phyloP scores from a whole-genome alignment of 441 rosid species.

The Erodium moschatum region DNA sequence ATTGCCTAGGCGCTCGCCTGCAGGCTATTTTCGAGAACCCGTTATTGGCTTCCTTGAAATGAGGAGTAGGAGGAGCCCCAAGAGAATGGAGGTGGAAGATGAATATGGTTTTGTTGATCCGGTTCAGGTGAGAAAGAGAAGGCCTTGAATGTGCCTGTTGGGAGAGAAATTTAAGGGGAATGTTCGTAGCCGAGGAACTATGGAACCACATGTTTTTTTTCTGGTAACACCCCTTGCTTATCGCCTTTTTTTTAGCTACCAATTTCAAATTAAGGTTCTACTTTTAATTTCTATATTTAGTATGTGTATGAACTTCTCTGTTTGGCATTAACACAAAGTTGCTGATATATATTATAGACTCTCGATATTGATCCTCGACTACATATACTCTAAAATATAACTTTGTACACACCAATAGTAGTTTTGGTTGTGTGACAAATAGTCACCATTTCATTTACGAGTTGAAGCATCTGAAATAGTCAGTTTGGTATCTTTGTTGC shows the following conservation, averaged over 20 bases:
- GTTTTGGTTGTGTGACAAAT: too few relatives aligned
- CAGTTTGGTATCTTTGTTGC: too few relatives aligned
- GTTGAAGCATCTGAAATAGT: too few relatives aligned
- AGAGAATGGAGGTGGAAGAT: neutral
- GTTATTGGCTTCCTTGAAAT: neutral
- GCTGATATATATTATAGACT: too few relatives aligned
- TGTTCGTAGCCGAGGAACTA: neutral
- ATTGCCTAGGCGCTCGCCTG: neutral
- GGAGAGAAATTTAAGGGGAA: neutral
- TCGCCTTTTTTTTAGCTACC: neutral
- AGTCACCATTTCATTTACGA: too few relatives aligned
- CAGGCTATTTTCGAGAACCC: neutral
- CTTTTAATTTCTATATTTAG: neutral
- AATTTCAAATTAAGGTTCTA: neutral
- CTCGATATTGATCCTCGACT: too few relatives aligned
- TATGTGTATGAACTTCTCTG: too few relatives aligned
- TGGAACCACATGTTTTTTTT: neutral
- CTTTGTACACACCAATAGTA: too few relatives aligned
- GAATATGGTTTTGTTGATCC: neutral
- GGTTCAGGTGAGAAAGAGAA: neutral
- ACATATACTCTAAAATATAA: too few relatives aligned
- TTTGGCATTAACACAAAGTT: too few relatives aligned
- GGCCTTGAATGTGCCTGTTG: slow-evolving; percentile 20
- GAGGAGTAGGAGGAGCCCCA: too few relatives aligned
- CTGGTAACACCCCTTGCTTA: too few relatives aligned